A percentile compares a stretch with the other conserved stretches of the same genome.
Evolutionary conservation across 2,329 filamentous ascomycete species (phyloP).

Genomic region (Colletotrichum orchidophilum): DNA sequence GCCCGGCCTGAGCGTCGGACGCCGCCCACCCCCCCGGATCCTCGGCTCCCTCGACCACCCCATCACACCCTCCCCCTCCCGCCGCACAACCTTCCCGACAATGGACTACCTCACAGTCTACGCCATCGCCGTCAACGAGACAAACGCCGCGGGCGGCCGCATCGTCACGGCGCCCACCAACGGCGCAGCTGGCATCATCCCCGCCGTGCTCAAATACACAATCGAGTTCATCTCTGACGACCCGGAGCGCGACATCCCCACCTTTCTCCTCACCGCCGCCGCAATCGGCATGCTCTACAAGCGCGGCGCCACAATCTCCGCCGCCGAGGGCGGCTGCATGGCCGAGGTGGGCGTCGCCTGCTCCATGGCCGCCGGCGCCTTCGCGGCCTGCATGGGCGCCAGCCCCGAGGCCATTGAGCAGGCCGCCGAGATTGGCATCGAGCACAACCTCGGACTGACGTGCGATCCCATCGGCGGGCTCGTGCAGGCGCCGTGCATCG

Average conservation of each 20-base stretch:
- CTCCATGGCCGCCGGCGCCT: slow-evolving; percentile 61
- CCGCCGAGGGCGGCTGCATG: slow-evolving; percentile 62
- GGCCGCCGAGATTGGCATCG: slow-evolving; percentile 62
- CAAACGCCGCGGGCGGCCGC: slow-evolving; percentile 60
- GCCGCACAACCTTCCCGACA: slow-evolving; percentile 57
- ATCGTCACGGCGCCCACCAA: slow-evolving; percentile 63
- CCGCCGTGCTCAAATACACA: slow-evolving; percentile 59
- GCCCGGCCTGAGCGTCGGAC: slow-evolving; percentile 28
- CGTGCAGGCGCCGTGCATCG: slow-evolving; percentile 61
- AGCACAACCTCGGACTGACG: slow-evolving; percentile 60
- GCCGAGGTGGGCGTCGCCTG: slow-evolving; percentile 63
- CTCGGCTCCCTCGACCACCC: slow-evolving; percentile 57
- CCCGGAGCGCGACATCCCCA: slow-evolving; percentile 57
- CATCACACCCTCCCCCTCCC: slow-evolving; percentile 54
- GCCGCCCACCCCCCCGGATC: slow-evolving; percentile 49
- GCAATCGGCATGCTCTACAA: slow-evolving; percentile 64
- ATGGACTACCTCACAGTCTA: slow-evolving; percentile 62
- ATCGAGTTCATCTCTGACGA: slow-evolving; percentile 61
- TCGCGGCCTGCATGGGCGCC: slow-evolving; percentile 62
- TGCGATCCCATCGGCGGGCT: slow-evolving; percentile 61
- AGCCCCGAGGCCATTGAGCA: slow-evolving; percentile 59
- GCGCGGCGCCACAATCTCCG: slow-evolving; percentile 61
- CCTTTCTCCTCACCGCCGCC: slow-evolving; percentile 58
- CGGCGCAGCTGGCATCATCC: slow-evolving; percentile 61
- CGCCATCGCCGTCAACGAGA: slow-evolving; percentile 62